A percentile compares a stretch with the other conserved stretches of the same genome.
Conservation (phyloP, 345 rosid genomes). For the Murraya koenigii region DNA sequence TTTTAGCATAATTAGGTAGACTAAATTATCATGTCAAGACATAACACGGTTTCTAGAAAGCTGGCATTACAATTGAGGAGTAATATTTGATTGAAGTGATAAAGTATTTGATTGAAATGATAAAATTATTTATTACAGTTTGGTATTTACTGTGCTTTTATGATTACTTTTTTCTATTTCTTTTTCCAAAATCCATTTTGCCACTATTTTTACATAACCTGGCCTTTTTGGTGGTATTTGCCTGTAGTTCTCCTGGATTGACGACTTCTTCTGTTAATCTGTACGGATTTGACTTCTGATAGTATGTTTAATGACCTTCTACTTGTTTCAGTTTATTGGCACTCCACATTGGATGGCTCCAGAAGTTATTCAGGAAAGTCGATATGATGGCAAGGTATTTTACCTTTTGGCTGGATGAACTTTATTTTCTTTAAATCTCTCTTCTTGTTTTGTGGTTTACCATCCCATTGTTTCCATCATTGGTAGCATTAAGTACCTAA, state of each 20-base stretch:
- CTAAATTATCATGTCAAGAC: too few relatives aligned
- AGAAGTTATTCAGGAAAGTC: constrained; percentile 98
- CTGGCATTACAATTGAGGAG: neutral
- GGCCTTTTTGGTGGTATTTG: neutral
- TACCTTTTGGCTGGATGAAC: constrained; percentile 16
- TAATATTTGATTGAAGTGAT: neutral
- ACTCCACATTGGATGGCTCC: constrained; percentile 99
- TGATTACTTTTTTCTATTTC: neutral
- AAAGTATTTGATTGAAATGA: neutral
- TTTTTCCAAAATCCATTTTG: neutral
- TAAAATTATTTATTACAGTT: neutral
- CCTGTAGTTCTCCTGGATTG: neutral
- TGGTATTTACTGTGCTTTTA: neutral
- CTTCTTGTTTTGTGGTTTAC: neutral
- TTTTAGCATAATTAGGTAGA: neutral
- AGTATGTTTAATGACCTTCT: neutral
- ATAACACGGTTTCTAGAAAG: neutral
- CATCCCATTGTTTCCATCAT: neutral
- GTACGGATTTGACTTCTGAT: neutral
- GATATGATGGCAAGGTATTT: constrained; percentile 96
- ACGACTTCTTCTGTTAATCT: neutral
- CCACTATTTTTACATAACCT: neutral
- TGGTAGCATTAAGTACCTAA: neutral
- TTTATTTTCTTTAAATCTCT: constrained; percentile 8
- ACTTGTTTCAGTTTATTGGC: constrained; percentile 75